Evolutionary conservation across 2,329 filamentous ascomycete genomes (phyloP), one percentile per base, ranked within the genome.

Genomic region (Xylariaceae sp.): DNA sequence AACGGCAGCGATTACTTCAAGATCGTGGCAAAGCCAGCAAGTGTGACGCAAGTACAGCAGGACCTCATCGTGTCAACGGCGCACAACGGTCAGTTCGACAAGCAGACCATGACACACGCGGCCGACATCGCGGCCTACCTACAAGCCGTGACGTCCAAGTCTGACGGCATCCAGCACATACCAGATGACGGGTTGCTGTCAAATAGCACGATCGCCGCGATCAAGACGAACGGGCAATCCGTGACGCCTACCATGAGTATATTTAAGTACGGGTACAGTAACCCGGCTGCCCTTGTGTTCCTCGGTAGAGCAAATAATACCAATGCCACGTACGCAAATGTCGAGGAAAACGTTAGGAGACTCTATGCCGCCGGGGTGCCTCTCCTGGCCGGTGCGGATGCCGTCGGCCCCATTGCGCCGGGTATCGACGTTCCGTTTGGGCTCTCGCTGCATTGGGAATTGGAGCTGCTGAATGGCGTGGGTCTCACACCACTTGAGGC

Each of bases 321-420:
- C 26, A 64, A 66, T 29, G 5, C 39, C 3, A 56, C 62, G 21
- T 65, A 62, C 43, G 60, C 83, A 62, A 76, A 82, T 17, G 80
- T 78, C 4, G 67, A 72, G 17, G 80, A 80, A 49, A 79, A 86
- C 53, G 78, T 84, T 1, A 44, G 54, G 23, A 51, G 36, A 23
- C 54, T 68, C 21, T 54, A 70, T 49, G 33, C 53, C 4, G 68
- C 69, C 4, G 69, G 71, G 6, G 67, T 73, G 17, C 59, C 63
- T 4, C 68, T 74, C 24, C 58, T 69, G 14, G 68, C 68, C 6
- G 72, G 73, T 3, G 73, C 72, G n/a, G 70, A 71, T 16, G 62
- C 71, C n/a, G 54, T 62, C 28, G 45, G 64, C 24, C 46, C 41
- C 17, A 41, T 58, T 2, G 24, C 64, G 8, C 64, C 63, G 19